A percentile compares a stretch with the other conserved stretches of the same genome.
Conservation (phyloP, 2,329 filamentous ascomycete genomes). For the Monilinia fructicola region DNA sequence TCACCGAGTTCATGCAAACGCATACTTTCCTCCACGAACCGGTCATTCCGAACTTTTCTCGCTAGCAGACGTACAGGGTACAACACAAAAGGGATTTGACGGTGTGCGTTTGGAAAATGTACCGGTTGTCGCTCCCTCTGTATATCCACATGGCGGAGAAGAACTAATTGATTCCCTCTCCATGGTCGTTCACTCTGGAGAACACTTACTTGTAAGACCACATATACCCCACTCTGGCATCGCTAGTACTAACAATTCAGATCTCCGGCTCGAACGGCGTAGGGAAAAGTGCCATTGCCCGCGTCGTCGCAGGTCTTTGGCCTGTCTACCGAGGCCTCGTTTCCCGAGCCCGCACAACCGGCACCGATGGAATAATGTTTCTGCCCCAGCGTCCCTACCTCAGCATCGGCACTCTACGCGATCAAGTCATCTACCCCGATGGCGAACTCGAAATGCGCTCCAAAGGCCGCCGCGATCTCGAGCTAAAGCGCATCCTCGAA, state of each 20-base stretch:
- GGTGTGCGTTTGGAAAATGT: conserved; percentile 92
- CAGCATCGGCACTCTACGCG: conserved; percentile 85
- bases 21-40: conserved; percentile 71
- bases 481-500: conserved; percentile 76
- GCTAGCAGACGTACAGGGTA: conserved; percentile 87
- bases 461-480: conserved; percentile 72
- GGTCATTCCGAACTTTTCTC: conserved; percentile 79
- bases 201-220: conserved; percentile 72
- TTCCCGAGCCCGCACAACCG: conserved; percentile 75
- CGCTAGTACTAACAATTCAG: conserved; percentile 38
- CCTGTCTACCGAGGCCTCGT: conserved; percentile 92
- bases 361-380: conserved; percentile 96
- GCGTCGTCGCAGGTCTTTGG: conserved; percentile 90
- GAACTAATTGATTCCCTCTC: conserved; percentile 86
- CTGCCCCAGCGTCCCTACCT: conserved; percentile 91
- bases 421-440: conserved; percentile 97
- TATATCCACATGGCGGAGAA: conserved; percentile 89
- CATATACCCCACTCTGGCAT: conserved; percentile 3
- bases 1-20: conserved; percentile 87
- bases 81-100: conserved; percentile 90
- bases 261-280: conserved; percentile 95
- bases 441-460: conserved; percentile 92
- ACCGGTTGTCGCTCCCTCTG: conserved; percentile 81
- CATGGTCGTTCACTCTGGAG: conserved; percentile 83
- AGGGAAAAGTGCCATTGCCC: conserved; percentile 84